Percentiles rank a stretch among this genome's conserved stretches.
Evolutionary conservation across 2,329 filamentous ascomycete genomes (phyloP).

Genomic region (Epichloe festucae): DNA sequence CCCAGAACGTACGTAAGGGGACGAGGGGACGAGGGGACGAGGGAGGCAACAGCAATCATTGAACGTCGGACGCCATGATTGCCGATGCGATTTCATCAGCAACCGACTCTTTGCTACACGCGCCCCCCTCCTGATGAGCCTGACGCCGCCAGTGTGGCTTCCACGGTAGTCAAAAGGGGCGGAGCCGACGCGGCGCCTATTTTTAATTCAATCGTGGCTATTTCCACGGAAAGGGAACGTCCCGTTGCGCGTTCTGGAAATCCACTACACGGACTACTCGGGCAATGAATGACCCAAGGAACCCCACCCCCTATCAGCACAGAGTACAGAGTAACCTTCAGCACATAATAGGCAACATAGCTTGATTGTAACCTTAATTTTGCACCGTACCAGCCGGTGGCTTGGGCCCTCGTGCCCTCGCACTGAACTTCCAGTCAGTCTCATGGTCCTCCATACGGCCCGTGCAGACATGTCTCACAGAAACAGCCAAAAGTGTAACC

Average conservation of each 20-base stretch:
- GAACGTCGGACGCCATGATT: not conserved
- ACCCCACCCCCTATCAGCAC: not conserved
- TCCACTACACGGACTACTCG: too few relatives aligned
- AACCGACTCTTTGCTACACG: not conserved
- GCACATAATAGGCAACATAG: not conserved
- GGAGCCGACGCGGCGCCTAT: too few relatives aligned
- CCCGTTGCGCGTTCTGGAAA: too few relatives aligned
- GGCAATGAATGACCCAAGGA: not conserved
- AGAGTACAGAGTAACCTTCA: not conserved
- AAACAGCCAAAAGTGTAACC: not conserved
- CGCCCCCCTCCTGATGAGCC: not conserved
- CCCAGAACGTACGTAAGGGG: not conserved
- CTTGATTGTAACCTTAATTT: constrained; percentile 2
- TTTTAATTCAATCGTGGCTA: too few relatives aligned
- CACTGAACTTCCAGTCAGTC: not conserved
- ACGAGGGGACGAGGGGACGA: too few relatives aligned
- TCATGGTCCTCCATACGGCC: not conserved
- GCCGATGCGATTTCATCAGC: not conserved
- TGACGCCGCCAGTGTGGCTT: not conserved
- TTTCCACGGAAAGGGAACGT: too few relatives aligned
- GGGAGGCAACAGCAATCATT: not conserved
- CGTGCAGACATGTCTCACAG: not conserved
- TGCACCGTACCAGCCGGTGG: not conserved
- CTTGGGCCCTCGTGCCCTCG: not conserved
- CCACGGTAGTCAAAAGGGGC: not conserved